Base-by-base conservation (phyloP, 306 rosid species). In the Corylus avellana region DNA sequence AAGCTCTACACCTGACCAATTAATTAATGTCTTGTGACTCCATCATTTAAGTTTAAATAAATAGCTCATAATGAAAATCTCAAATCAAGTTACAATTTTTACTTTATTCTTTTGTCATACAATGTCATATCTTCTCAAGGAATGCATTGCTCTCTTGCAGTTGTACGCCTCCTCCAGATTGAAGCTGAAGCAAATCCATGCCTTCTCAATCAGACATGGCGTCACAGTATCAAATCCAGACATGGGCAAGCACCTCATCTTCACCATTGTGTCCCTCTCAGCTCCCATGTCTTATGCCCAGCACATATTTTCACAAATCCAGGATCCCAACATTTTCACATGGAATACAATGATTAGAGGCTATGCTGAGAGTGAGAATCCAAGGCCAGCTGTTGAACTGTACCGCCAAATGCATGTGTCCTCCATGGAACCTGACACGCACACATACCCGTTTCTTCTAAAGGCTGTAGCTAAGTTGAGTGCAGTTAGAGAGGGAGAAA, bases 311-410 rank as follows among this genome's bases (percentile, higher is more conserved):
- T 13, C 74, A 16, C 11, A 71, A 72, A 25, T 86, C 5, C 75
- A 51, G 39, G 62, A 63, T 70, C 89, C 89, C 51, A 88, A 88
- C 6, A 78, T 86, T 0, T 88, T 88, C 48, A 79, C 91, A 12
- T 84, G 91, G 91, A 88, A 88, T 63, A 84, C 89, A 71, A 86
- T 88, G 88, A 88, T 86, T 63, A 77, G 84, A 61, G 91, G 91
- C 51, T 88, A 79, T 12, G 89, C 91, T 47, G 86, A 82, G 48
- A 79, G 80, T 49, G 70, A 86, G 8, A 69, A 75, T 46, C 80
- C 89, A 0, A 20, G 14, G 13, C 86, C 57, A 66, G 91, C 89
- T 6, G 44, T 88, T 75, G 20, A 22, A 47, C 57, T 86, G 1
- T 88, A 88, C 64, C 66, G 80, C 13, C 68, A 79, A 48, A 86